These are phyloP conservation scores for Aschersonia sp. DNA, from an alignment of 2,329 filamentous ascomycete genomes.

Conservation along the genomic window DNA sequence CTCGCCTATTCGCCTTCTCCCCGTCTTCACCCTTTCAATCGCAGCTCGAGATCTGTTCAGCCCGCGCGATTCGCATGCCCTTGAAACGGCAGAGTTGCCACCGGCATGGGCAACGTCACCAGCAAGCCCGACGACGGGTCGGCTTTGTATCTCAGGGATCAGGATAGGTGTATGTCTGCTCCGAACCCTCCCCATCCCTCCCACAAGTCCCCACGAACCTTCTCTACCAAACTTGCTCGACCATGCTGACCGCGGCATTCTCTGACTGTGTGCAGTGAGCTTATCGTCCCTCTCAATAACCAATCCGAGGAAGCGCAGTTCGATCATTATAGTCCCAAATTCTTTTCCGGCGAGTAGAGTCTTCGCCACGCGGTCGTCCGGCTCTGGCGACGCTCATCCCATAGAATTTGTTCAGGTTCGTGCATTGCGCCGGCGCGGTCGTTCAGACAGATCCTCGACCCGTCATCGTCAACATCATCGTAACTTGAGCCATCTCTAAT, in stretches of 20 bases:
- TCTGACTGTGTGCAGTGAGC: conserved; percentile 45
- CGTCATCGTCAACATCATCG: too few relatives aligned
- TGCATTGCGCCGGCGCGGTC: too few relatives aligned
- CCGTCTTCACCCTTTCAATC: neutral
- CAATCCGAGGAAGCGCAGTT: conserved; percentile 61
- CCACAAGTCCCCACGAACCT: neutral
- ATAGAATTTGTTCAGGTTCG: conserved; percentile 83
- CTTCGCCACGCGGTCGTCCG: conserved; percentile 52
- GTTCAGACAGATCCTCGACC: too few relatives aligned
- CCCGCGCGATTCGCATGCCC: conserved; percentile 3
- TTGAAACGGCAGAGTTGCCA: conserved; percentile 3
- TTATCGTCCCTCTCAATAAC: conserved; percentile 73
- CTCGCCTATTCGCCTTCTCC: neutral
- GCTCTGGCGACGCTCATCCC: conserved; percentile 55
- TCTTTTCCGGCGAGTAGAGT: conserved; percentile 73
- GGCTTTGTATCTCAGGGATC: conserved; percentile 74
- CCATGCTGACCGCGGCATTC: neutral
- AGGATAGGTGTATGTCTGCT: conserved; percentile 62
- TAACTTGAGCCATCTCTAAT: neutral
- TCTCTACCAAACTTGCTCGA: neutral
- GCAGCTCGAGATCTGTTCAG: neutral
- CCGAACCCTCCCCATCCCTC: neutral
- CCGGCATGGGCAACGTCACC: conserved; percentile 79
- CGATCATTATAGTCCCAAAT: conserved; percentile 72
- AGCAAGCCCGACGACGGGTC: conserved; percentile 78